Conservation (phyloP, 2,329 filamentous ascomycete genomes). For the Penicillium glabrum region DNA sequence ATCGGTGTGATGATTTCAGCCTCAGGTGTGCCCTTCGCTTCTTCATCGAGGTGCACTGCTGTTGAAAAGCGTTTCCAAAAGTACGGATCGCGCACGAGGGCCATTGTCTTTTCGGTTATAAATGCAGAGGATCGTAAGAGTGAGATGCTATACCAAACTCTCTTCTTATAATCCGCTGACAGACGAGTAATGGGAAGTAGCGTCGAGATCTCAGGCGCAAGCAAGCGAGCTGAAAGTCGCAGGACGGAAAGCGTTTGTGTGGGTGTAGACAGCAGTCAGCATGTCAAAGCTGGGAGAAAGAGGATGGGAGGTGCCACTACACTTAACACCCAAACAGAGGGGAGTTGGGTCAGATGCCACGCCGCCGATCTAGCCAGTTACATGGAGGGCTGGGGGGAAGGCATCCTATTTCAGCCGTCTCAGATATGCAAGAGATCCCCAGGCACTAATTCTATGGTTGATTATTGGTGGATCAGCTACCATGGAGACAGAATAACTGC, state of each 20-base stretch:
- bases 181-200: background rate
- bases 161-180: background rate
- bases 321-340: slow-evolving; percentile 15
- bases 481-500: slow-evolving; percentile 9
- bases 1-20: background rate
- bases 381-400: background rate
- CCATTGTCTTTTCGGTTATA: slow-evolving; percentile 34
- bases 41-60: slow-evolving; percentile 58
- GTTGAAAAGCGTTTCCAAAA: slow-evolving; percentile 63
- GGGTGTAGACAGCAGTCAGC: background rate
- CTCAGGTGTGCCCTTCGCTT: slow-evolving; percentile 28
- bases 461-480: background rate
- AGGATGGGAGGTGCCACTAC: background rate
- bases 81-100: slow-evolving; percentile 55
- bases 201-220: background rate
- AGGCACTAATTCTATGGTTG: background rate
- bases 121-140: background rate
- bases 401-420: slow-evolving; percentile 1
- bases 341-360: slow-evolving; percentile 8
- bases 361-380: background rate
- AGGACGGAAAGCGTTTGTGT: background rate
- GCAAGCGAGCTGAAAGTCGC: background rate
- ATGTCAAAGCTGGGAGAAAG: background rate
- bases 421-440: slow-evolving; percentile 4
- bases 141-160: background rate